These are phyloP conservation scores for Cyclotella baltica DNA, from an alignment of 108 stramenopile species.

Conservation along the genomic window DNA sequence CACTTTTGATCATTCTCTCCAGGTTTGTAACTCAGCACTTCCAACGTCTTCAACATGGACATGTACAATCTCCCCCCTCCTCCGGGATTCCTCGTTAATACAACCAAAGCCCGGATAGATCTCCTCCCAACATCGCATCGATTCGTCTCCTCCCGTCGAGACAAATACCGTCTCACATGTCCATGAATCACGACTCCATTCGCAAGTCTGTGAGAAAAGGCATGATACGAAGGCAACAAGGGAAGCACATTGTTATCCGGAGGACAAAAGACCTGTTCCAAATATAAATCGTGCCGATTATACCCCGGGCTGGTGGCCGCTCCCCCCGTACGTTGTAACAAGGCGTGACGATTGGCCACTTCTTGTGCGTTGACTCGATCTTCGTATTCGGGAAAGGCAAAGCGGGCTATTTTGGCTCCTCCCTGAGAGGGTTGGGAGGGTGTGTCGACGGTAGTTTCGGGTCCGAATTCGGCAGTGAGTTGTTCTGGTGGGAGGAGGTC, in stretches of 20 bases:
- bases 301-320: slow-evolving; percentile 7
- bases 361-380: slow-evolving; percentile 35
- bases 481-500: slow-evolving; percentile 16
- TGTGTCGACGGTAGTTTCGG: not conserved
- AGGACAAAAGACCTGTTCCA: slow-evolving; percentile 16
- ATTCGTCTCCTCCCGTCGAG: slow-evolving; percentile 10
- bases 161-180: slow-evolving; percentile 53
- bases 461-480: slow-evolving; percentile 29
- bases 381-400: slow-evolving; percentile 56
- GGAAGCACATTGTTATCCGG: not conserved
- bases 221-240: slow-evolving; percentile 43
- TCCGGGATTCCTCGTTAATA: slow-evolving; percentile 51
- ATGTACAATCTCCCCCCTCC: slow-evolving; percentile 46
- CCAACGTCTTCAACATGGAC: slow-evolving; percentile 44
- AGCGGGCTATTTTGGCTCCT: slow-evolving; percentile 38
- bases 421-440: not conserved
- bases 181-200: slow-evolving; percentile 45
- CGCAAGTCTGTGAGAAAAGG: slow-evolving; percentile 40
- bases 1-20: not conserved
- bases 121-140: slow-evolving; percentile 54
- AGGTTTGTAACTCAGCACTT: slow-evolving; percentile 27
- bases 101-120: slow-evolving; percentile 44
- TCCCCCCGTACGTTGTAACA: slow-evolving; percentile 14
- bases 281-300: slow-evolving; percentile 41
- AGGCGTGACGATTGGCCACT: slow-evolving; percentile 22